Conservation (phyloP, 768 basidiomycete genomes). For the Leccinum boreale region DNA sequence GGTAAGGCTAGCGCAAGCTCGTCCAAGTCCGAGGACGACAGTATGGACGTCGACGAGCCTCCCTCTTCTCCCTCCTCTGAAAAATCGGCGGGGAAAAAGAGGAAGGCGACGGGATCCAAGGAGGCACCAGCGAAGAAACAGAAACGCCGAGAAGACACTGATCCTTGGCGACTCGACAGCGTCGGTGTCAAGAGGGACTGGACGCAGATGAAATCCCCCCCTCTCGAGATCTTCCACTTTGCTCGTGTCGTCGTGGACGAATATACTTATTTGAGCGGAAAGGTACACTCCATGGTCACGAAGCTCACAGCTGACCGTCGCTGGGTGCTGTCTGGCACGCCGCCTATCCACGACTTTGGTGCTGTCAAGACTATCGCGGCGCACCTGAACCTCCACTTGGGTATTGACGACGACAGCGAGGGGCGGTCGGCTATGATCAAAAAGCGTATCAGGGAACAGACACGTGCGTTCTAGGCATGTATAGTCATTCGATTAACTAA, state of each 20-base stretch:
- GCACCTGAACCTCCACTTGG: conserved; percentile 87
- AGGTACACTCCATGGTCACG: conserved; percentile 75
- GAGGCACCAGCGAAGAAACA: conserved; percentile 49
- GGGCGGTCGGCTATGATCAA: conserved; percentile 72
- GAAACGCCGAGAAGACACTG: conserved; percentile 58
- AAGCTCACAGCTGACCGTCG: conserved; percentile 72
- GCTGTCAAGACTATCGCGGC: conserved; percentile 88
- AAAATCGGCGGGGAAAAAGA: conserved; percentile 42
- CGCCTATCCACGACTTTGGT: conserved; percentile 87
- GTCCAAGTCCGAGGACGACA: conserved; percentile 38
- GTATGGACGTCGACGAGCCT: conserved; percentile 58
- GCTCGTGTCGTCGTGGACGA: conserved; percentile 89
- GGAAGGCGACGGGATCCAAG: conserved; percentile 35
- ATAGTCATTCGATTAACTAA: conserved; percentile 2
- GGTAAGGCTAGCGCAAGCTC: conserved; percentile 25
- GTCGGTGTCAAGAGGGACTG: conserved; percentile 65
- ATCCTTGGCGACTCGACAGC: conserved; percentile 76
- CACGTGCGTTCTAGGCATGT: conserved; percentile 46
- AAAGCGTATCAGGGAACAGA: conserved; percentile 80
- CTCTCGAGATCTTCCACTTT: conserved; percentile 91
- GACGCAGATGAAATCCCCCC: conserved; percentile 76
- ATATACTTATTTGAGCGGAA: conserved; percentile 87
- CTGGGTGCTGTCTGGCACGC: conserved; percentile 97
- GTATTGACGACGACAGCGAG: conserved; percentile 86
- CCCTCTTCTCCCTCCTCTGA: conserved; percentile 32